Conservation (phyloP, 768 basidiomycete species). For the Piloderma croceum region DNA sequence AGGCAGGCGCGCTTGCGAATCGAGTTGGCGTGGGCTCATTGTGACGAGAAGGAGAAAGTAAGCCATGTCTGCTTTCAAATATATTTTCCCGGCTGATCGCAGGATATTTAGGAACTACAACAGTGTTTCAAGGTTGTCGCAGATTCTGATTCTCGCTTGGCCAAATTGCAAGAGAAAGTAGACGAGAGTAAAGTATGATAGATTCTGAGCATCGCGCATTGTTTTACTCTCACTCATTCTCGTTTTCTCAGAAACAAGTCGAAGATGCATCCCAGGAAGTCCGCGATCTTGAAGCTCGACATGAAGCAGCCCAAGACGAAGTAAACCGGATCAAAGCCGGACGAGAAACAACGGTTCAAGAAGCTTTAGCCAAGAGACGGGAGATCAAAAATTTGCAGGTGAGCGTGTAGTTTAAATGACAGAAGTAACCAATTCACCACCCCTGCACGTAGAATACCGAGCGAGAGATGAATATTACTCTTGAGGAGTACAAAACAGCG, state of each 20-base stretch:
- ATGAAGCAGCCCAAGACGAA: conserved; percentile 28
- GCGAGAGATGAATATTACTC: neutral
- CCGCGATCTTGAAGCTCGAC: conserved; percentile 22
- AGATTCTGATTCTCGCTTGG: conserved; percentile 31
- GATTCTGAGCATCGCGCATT: too few relatives aligned
- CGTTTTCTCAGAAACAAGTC: too few relatives aligned
- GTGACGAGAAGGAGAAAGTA: conserved; percentile 63
- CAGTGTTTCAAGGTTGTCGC: too few relatives aligned
- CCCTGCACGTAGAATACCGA: neutral
- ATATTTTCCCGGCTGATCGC: too few relatives aligned
- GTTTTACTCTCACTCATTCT: too few relatives aligned
- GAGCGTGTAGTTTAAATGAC: neutral
- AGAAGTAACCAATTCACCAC: neutral
- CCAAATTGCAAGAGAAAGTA: conserved; percentile 37
- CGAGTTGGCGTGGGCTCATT: conserved; percentile 86
- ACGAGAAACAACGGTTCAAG: conserved; percentile 34
- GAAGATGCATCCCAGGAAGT: neutral
- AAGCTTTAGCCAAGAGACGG: conserved; percentile 35
- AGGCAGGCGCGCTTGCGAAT: conserved; percentile 65
- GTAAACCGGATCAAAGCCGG: conserved; percentile 36
- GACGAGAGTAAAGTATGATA: conserved; percentile 33
- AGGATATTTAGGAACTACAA: too few relatives aligned
- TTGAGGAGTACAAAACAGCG: conserved; percentile 20
- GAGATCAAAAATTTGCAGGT: conserved; percentile 10
- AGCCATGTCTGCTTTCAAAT: too few relatives aligned